A percentile compares a stretch with the other conserved stretches of the same genome.
Conservation (phyloP, 192 early-diverging fungal species). For the Umbelopsis sp. region DNA sequence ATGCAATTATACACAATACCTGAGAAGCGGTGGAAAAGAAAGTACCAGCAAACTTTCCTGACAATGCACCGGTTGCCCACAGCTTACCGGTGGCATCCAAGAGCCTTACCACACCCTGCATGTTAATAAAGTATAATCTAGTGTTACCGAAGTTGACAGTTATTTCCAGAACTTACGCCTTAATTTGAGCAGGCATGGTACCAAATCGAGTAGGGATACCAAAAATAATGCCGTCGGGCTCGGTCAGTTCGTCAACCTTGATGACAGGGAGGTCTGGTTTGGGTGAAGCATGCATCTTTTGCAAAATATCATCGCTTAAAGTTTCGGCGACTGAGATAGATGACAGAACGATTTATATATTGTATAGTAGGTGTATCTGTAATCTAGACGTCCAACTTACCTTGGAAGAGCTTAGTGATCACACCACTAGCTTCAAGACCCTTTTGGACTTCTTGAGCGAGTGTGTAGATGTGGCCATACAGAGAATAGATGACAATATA, state of each 20-base stretch:
- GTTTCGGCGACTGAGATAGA: conserved; percentile 54
- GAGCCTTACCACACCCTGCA: not conserved
- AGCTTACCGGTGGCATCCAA: conserved; percentile 19
- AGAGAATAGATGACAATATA: conserved; percentile 36
- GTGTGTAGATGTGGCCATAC: conserved; percentile 72
- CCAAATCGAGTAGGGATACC: conserved; percentile 67
- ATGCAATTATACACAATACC: not conserved
- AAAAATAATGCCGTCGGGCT: conserved; percentile 56
- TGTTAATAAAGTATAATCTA: not conserved
- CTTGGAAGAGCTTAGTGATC: conserved; percentile 47
- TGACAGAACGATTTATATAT: not conserved
- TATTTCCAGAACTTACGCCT: conserved; percentile 37
- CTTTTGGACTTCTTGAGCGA: conserved; percentile 70
- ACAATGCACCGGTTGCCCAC: conserved; percentile 55
- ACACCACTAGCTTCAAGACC: conserved; percentile 61
- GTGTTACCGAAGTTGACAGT: too few relatives aligned
- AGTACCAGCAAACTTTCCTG: conserved; percentile 68
- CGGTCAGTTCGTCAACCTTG: conserved; percentile 34
- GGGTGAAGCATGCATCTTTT: conserved; percentile 53
- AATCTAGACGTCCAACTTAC: conserved; percentile 10
- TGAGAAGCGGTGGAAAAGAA: conserved; percentile 76
- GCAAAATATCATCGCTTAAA: conserved; percentile 51
- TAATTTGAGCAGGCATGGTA: conserved; percentile 67
- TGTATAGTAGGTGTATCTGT: not conserved
- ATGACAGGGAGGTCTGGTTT: conserved; percentile 47